These are phyloP conservation scores for Phalaenopsis equestris DNA, from an alignment of 106 monocot species.

Conservation along the genomic window DNA sequence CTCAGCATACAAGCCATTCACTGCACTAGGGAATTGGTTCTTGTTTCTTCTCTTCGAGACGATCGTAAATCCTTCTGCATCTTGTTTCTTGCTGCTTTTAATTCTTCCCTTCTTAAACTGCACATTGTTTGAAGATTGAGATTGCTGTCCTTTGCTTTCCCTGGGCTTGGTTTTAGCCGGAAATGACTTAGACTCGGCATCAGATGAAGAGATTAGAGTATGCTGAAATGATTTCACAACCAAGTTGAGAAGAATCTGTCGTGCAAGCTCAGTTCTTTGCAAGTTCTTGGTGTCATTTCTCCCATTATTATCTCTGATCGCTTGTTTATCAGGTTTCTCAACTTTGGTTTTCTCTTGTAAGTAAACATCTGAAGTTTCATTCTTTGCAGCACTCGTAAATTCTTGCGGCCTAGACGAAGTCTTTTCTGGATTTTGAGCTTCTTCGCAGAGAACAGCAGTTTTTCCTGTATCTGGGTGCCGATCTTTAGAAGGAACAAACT, in stretches of 20 bases:
- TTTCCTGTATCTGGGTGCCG: constrained; percentile 25
- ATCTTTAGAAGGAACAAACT: constrained; percentile 67
- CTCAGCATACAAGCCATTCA: constrained; percentile 45
- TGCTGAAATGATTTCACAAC: constrained; percentile 71
- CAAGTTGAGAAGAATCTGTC: constrained; percentile 80
- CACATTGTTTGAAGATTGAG: neutral
- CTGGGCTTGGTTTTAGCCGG: constrained; percentile 9
- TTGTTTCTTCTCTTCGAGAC: constrained; percentile 65
- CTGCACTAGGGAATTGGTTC: constrained; percentile 44
- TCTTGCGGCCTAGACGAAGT: neutral
- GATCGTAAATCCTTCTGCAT: constrained; percentile 77
- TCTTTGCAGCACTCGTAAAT: neutral
- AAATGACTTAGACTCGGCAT: constrained; percentile 7
- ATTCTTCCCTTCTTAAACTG: neutral
- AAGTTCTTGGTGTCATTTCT: constrained; percentile 20
- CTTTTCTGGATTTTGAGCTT: constrained; percentile 9
- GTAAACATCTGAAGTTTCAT: constrained; percentile 9
- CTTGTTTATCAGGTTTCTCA: constrained; percentile 21
- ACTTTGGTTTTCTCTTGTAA: constrained; percentile 18
- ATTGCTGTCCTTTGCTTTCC: neutral
- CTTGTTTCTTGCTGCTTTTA: constrained; percentile 26
- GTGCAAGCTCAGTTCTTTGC: constrained; percentile 60
- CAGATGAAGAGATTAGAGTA: constrained; percentile 25
- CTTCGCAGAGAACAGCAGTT: neutral
- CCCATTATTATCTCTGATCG: constrained; percentile 19